phyloP scores from a whole-genome alignment of 768 basidiomycete genomes.

The Mycena galopus region DNA sequence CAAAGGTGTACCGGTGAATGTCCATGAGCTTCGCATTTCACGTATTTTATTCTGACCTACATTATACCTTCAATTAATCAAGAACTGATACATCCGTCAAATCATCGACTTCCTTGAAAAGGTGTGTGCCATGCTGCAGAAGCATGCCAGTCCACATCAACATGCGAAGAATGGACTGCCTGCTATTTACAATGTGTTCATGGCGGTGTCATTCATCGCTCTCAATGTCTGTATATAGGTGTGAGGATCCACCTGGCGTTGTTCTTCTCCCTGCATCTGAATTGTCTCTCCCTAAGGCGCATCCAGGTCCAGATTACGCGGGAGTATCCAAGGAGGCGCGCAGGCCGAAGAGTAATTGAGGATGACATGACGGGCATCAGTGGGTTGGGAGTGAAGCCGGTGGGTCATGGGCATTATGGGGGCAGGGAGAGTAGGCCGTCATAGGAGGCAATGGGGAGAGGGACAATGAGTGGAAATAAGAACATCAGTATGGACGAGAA shows the following conservation, averaged over 20 bases:
- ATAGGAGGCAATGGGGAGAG: too few relatives aligned
- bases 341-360: too few relatives aligned
- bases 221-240: constrained; percentile 14
- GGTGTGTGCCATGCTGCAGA: constrained; percentile 12
- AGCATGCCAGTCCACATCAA: constrained; percentile 5
- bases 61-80: neutral
- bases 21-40: constrained; percentile 9
- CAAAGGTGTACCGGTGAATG: constrained; percentile 11
- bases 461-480: too few relatives aligned
- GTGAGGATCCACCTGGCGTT: constrained; percentile 7
- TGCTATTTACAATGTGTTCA: constrained; percentile 14
- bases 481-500: too few relatives aligned
- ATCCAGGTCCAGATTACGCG: constrained; percentile 11
- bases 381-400: too few relatives aligned
- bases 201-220: constrained; percentile 10
- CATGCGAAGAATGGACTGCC: neutral
- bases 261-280: constrained; percentile 7
- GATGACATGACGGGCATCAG: too few relatives aligned
- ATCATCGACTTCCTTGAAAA: constrained; percentile 12
- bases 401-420: too few relatives aligned
- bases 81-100: constrained; percentile 10
- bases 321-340: too few relatives aligned
- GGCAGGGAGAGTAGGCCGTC: too few relatives aligned
- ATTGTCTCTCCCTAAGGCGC: too few relatives aligned
- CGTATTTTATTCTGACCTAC: constrained; percentile 17